phyloP scores from a whole-genome alignment of 78 protist genomes.

The Cavenderia fasciculata region DNA sequence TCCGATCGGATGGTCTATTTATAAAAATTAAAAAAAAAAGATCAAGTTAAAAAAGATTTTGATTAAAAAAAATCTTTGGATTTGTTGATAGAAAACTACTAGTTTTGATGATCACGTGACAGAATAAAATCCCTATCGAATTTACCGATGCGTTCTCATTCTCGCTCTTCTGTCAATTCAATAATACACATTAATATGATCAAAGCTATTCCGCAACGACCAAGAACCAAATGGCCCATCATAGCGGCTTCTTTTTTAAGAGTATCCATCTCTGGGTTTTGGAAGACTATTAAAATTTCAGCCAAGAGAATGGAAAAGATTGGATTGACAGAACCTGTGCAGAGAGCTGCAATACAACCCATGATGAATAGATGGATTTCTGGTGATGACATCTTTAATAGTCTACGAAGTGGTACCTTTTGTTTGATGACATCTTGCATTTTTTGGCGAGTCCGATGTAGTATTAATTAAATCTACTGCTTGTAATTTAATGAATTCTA shows the following conservation, averaged over 20 bases:
- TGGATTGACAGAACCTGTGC: conserved; percentile 66
- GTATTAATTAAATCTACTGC: too few species aligned
- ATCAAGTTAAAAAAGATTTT: too few species aligned
- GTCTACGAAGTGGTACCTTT: conserved; percentile 2
- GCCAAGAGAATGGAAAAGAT: conserved; percentile 43
- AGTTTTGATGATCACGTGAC: too few species aligned
- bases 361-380: conserved; percentile 37
- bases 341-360: conserved; percentile 7
- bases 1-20: too few species aligned
- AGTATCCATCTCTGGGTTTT: background rate
- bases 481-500: too few species aligned
- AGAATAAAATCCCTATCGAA: too few species aligned
- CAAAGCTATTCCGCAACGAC: conserved; percentile 18
- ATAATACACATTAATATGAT: too few species aligned
- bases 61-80: too few species aligned
- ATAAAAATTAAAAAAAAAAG: too few species aligned
- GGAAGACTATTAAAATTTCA: conserved; percentile 35
- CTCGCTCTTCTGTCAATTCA: too few species aligned
- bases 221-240: conserved; percentile 46
- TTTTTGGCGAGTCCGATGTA: background rate
- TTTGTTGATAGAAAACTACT: too few species aligned
- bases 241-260: background rate
- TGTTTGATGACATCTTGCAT: background rate
- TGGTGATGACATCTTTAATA: background rate
- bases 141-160: too few species aligned